phyloP scores from a whole-genome alignment of 2,329 filamentous ascomycete species.

The Coniella vitis region DNA sequence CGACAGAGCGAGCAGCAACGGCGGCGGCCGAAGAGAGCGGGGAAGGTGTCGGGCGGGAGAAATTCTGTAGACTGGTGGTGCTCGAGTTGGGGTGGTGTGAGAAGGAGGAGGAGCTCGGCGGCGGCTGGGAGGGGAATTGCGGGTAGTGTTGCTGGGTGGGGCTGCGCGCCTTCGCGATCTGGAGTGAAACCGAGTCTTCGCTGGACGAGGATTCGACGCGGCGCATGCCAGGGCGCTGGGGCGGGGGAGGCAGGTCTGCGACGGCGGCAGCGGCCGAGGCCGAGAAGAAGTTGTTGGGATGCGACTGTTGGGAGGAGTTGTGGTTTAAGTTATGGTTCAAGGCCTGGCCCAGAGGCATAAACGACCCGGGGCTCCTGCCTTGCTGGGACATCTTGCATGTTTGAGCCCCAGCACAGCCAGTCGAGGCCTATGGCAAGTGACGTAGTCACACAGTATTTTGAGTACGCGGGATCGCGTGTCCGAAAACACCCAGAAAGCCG shows the following conservation, averaged over 20 bases:
- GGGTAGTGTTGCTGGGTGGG: slow-evolving; percentile 18
- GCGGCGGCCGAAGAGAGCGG: slow-evolving; percentile 25
- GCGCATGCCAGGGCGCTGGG: slow-evolving; percentile 30
- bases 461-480: neutral
- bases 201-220: slow-evolving; percentile 40
- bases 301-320: too few relatives aligned
- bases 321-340: neutral
- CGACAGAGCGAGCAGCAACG: slow-evolving; percentile 16
- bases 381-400: slow-evolving; percentile 43
- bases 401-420: slow-evolving; percentile 21
- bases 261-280: slow-evolving; percentile 29
- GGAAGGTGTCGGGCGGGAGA: slow-evolving; percentile 45
- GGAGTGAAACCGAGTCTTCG: slow-evolving; percentile 29
- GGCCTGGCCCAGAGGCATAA: slow-evolving; percentile 33
- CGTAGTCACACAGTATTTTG: too few relatives aligned
- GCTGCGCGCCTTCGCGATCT: slow-evolving; percentile 38
- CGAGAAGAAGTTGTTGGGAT: slow-evolving; percentile 19
- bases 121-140: slow-evolving; percentile 21
- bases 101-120: slow-evolving; percentile 34
- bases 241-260: slow-evolving; percentile 18
- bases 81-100: slow-evolving; percentile 37
- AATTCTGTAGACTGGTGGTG: slow-evolving; percentile 46
- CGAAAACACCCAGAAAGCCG: too few relatives aligned
- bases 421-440: neutral
- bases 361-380: slow-evolving; percentile 44